Evolutionary conservation across 1,139 yeast species (phyloP).

Genomic region (Wickerhamomyces sp.): DNA sequence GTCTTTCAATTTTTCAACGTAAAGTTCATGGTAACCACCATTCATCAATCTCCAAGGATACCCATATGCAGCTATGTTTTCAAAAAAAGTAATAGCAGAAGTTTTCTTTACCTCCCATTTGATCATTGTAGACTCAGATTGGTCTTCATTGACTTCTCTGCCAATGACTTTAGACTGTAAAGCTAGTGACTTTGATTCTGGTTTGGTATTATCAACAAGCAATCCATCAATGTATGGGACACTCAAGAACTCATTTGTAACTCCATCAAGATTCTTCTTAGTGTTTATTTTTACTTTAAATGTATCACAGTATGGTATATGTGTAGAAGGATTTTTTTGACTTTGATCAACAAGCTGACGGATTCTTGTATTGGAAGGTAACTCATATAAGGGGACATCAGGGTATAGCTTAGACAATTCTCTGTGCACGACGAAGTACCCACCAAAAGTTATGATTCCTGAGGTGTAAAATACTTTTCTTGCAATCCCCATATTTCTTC

Average conservation of each 20-base stretch:
- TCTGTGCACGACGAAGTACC: conserved; percentile 14
- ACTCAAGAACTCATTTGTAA: background rate
- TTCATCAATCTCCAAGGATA: conserved; percentile 25
- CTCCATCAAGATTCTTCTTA: background rate
- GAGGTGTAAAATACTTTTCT: conserved; percentile 7
- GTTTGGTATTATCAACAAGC: background rate
- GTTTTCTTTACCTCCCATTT: conserved; percentile 8
- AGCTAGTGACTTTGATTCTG: conserved; percentile 1
- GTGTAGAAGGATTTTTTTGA: conserved; percentile 3
- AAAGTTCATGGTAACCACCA: conserved; percentile 20
- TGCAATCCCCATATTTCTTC: conserved; percentile 4
- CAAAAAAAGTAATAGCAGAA: conserved; percentile 9
- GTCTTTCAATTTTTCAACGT: conserved; percentile 7
- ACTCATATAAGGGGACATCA: conserved; percentile 13
- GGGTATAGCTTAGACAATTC: conserved; percentile 14
- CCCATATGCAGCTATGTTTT: conserved; percentile 17
- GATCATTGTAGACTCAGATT: conserved; percentile 7
- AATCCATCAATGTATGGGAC: background rate
- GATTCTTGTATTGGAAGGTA: conserved; percentile 14
- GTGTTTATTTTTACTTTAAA: conserved; percentile 12
- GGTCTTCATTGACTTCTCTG: background rate
- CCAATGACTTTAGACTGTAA: conserved; percentile 2
- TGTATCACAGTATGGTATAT: conserved; percentile 18
- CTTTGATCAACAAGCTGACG: conserved; percentile 5
- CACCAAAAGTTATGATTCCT: conserved; percentile 8